Base-by-base conservation (phyloP, 495 filamentous ascomycete genomes). In the Penicillium canariense region DNA sequence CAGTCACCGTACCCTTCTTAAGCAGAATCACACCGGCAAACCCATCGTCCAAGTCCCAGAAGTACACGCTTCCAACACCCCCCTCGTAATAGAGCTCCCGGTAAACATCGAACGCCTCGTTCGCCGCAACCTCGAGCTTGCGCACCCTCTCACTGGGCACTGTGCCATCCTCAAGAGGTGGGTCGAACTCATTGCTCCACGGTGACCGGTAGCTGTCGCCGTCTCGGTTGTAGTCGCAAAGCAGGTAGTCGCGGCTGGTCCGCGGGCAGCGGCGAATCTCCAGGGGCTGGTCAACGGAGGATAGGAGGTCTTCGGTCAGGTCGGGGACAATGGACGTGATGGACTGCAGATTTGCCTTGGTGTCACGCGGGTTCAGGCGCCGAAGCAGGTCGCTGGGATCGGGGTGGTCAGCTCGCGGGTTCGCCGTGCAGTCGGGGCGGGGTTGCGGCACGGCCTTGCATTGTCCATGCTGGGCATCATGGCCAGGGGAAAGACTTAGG, bases 181-280 rank as follows among this genome's bases (percentile, higher is more conserved):
- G 94, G 65, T 97, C 91, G 68, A 97, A 99, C 72, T 97, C 90
- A 72, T 97, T 97, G 77, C 87, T 92, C 94, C 94, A 99, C 28
- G 94, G 94, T 57, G 89, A 94, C 28, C 94, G 88, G 79, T 96
- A 96, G 74, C 87, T 91, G 72, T 97, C 94, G 48, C 95, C 95
- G 74, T 99, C 94, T 48, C 94, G 91, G 80, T 99, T 99, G 79
- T 97, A 99, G 80, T 99, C 94, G 79, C 94, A 99, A 57, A 96
- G 89, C 35, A 99, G 84, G 76, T 96, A 99, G 76, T 97, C 94
- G 49, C 92, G 88, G 56, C 88, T 90, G 50, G 89, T 90, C 71
- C 91, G 89, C 50, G 80, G 78, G 78, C 94, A 97, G 56, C 88
- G 87, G 54, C 86, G 85, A 42, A 94, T 80, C 45, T 89, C 85